Evolutionary conservation across 306 rosid genomes (phyloP), one percentile per base, ranked within the genome.

Genomic region (Dalbergia oliveri): DNA sequence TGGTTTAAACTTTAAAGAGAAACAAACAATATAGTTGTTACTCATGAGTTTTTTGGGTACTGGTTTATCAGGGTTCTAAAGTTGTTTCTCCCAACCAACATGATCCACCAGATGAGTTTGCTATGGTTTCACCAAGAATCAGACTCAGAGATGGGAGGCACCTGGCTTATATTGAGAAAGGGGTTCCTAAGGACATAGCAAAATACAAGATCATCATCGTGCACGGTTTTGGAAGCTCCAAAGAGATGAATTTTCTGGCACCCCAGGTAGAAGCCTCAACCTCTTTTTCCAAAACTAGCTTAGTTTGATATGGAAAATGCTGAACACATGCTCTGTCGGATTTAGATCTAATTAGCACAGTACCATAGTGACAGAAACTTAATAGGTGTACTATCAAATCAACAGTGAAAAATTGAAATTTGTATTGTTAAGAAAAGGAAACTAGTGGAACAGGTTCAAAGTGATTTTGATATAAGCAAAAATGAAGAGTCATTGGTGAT

Each of bases 161-260:
- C 73, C 39, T 91, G 60, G 88, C 97, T 44, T 89, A 91, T 73
- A 66, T 78, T 82, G 94, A 92, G 66, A 81, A 73, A 57, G 94
- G 97, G 9, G 89, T 88, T 19, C 76, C 88, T 35, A 88, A 81
- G 74, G 87, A 92, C 19, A 59, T 13, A 14, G 94, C 93, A n/a
- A 81, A 87, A 23, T 81, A 78, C 73, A 88, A 88, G 83, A 77
- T 90, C 73, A 81, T 90, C 69, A 72, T 82, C 47, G 84, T 86
- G 4, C 94, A 90, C 67, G 94, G 97, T 59, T 90, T 92, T 84
- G 88, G 89, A 39, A 87, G 91, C 79, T 90, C 88, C 23, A 88
- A 89, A 73, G 90, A 92, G 69, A 87, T 90, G 84, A 84, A 82
- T 39, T 79, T 90, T 75, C 79, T 84, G 15, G 90, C 85, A 13